phyloP scores from a whole-genome alignment of 345 rosid genomes.

The Microcos paniculata region DNA sequence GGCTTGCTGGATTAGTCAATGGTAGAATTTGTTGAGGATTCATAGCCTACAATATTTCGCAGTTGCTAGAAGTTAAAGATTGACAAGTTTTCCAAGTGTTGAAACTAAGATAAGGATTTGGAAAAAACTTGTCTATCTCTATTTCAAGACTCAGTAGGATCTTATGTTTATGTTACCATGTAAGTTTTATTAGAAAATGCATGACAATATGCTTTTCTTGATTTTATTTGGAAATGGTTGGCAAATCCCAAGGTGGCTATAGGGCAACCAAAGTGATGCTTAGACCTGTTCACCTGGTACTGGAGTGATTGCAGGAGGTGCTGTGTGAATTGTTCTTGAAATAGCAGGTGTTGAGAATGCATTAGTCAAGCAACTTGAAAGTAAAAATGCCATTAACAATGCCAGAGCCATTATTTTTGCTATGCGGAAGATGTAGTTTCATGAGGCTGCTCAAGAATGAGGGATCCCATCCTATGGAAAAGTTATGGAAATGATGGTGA shows the following conservation, averaged over 20 bases:
- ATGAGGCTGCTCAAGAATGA: conserved; percentile 80
- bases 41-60: background rate
- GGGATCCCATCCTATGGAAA: conserved; percentile 96
- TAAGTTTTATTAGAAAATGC: background rate
- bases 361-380: conserved; percentile 71
- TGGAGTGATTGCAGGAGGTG: conserved; percentile 93
- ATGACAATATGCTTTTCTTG: background rate
- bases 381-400: conserved; percentile 85
- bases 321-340: conserved; percentile 86
- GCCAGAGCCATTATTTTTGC: conserved; percentile 90
- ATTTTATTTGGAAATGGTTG: conserved; percentile 15
- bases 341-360: conserved; percentile 94
- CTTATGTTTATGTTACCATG: background rate
- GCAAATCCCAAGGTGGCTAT: conserved; percentile 73
- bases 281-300: conserved; percentile 93
- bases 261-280: conserved; percentile 97
- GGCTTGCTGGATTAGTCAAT: background rate
- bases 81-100: no score
- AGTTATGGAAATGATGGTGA: conserved; percentile 64
- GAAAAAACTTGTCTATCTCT: background rate
- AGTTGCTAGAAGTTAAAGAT: background rate
- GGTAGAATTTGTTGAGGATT: background rate
- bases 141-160: background rate
- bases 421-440: conserved; percentile 71
- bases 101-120: background rate